These are phyloP conservation scores for Infundibulicybe gibba DNA, from an alignment of 768 basidiomycete genomes.

Conservation along the genomic window DNA sequence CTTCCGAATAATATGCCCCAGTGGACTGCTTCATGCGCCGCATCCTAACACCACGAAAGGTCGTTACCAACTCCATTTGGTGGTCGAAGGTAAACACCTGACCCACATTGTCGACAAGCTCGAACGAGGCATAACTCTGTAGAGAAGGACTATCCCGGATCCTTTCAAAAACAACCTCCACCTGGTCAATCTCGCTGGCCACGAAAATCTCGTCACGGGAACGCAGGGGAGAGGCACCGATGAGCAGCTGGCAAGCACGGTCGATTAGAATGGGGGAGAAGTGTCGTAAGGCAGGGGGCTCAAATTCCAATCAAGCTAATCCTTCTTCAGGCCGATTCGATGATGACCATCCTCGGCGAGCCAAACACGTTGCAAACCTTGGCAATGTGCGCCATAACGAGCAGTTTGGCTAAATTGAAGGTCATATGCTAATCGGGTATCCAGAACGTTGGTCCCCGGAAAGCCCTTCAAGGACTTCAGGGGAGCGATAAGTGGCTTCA, in stretches of 20 bases:
- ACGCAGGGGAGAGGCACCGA: neutral
- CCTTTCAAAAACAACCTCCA: neutral
- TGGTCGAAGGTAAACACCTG: conserved; percentile 6
- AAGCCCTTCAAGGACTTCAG: neutral
- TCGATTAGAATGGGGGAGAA: conserved; percentile 5
- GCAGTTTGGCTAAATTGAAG: conserved; percentile 2
- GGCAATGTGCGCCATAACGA: conserved; percentile 2
- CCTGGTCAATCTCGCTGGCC: conserved; percentile 1
- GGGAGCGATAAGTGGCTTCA: conserved; percentile 1
- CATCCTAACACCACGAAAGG: conserved; percentile 2
- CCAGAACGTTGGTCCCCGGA: neutral
- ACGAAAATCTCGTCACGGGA: conserved; percentile 1
- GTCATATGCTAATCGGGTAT: conserved; percentile 1
- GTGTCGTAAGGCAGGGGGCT: conserved; percentile 1
- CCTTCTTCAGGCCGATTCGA: neutral
- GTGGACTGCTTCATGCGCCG: neutral
- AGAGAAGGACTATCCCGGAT: neutral
- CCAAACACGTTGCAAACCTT: conserved; percentile 2
- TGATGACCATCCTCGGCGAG: conserved; percentile 3
- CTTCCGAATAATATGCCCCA: neutral
- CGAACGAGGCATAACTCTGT: conserved; percentile 4
- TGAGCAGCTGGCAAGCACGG: conserved; percentile 1
- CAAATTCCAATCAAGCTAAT: neutral
- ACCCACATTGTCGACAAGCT: conserved; percentile 2
- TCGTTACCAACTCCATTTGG: neutral